phyloP scores from a whole-genome alignment of 1,284 basidiomycete genomes.

The Butyriboletus appendiculatus region DNA sequence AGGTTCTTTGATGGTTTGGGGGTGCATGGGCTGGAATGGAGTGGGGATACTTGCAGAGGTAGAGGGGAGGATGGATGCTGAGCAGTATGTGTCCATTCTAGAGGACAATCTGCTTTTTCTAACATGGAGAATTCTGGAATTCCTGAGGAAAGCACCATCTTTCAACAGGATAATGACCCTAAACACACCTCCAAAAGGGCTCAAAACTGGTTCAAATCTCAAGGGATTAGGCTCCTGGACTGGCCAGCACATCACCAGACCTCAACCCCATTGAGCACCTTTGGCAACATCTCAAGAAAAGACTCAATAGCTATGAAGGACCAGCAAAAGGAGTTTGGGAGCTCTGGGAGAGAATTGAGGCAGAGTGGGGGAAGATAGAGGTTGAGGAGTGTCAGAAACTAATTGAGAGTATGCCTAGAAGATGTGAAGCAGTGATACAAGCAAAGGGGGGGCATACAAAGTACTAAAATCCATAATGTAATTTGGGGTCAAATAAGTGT shows the following conservation, averaged over 20 bases:
- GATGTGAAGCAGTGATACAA: too few species aligned
- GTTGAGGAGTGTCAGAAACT: background rate
- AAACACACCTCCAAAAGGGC: too few species aligned
- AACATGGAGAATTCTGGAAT: constrained; percentile 2
- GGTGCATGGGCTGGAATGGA: too few species aligned
- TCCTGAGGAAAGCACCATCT: background rate
- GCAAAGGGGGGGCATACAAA: too few species aligned
- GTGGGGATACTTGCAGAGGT: too few species aligned
- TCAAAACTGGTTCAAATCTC: too few species aligned
- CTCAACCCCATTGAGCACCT: background rate
- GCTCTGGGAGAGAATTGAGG: background rate
- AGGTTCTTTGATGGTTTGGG: too few species aligned
- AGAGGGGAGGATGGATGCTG: too few species aligned
- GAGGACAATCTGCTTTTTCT: too few species aligned
- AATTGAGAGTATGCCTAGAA: background rate
- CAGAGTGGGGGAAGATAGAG: background rate
- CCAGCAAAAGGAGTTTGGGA: background rate
- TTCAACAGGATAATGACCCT: background rate
- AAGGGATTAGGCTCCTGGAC: background rate
- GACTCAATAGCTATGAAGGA: background rate
- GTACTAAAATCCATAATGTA: too few species aligned
- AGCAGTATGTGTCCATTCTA: too few species aligned
- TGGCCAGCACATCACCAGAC: constrained; percentile 1
- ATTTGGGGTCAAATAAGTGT: too few species aligned
- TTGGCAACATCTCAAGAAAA: background rate